Percentiles rank a stretch among this genome's conserved stretches.
Evolutionary conservation across 768 basidiomycete genomes (phyloP).

Genomic region (Trametopsis cervina): DNA sequence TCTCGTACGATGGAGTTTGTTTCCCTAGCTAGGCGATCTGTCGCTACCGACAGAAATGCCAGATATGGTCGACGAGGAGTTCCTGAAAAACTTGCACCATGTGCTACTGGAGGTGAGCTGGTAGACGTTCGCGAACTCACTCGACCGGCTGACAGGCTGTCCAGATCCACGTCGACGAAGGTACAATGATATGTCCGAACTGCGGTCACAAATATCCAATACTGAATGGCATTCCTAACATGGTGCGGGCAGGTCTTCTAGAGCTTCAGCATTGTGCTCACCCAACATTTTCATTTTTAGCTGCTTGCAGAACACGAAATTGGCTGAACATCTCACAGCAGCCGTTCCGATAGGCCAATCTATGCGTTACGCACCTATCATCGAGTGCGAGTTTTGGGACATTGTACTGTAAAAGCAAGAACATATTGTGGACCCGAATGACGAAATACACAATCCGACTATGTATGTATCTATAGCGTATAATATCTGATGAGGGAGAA

Average conservation of each 20-base stretch:
- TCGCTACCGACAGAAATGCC: conserved; percentile 71
- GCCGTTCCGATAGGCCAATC: too few species aligned
- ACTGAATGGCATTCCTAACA: conserved; percentile 94
- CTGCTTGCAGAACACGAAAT: conserved; percentile 91
- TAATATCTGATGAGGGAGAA: too few species aligned
- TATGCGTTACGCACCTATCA: too few species aligned
- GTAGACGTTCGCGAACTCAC: neutral
- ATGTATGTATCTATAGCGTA: too few species aligned
- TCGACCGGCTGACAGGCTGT: neutral
- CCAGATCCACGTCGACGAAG: conserved; percentile 90
- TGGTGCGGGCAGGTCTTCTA: conserved; percentile 49
- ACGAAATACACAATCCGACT: too few species aligned
- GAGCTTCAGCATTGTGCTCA: neutral
- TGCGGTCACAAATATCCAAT: conserved; percentile 89
- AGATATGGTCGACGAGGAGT: conserved; percentile 74
- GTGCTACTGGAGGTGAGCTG: conserved; percentile 79
- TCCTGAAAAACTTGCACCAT: conserved; percentile 80
- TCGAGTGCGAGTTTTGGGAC: too few species aligned
- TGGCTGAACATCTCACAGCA: conserved; percentile 32
- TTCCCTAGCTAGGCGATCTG: conserved; percentile 72
- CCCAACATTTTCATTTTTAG: conserved; percentile 32
- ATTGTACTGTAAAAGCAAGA: too few species aligned
- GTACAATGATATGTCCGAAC: conserved; percentile 87
- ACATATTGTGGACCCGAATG: too few species aligned
- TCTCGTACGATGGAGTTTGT: neutral